A percentile compares a stretch with the other conserved stretches of the same genome.
phyloP scores from a whole-genome alignment of 2,329 filamentous ascomycete species.

The Magnaporthiopsis rhizophila region DNA sequence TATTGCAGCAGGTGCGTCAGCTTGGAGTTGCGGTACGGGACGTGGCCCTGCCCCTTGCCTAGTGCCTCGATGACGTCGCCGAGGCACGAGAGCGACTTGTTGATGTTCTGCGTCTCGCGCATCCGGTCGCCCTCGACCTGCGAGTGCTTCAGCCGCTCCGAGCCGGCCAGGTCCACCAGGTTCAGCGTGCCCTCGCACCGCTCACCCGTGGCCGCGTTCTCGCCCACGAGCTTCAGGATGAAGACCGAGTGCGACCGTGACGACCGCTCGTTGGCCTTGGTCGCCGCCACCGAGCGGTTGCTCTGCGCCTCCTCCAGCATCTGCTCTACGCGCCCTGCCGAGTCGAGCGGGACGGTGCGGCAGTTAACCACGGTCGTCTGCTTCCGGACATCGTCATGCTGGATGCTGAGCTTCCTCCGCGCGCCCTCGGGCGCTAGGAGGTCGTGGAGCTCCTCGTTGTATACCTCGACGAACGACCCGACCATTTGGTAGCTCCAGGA shows the following conservation, averaged over 20 bases:
- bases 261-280: constrained; percentile 93
- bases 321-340: constrained; percentile 67
- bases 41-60: constrained; percentile 63
- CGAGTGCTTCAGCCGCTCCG: constrained; percentile 81
- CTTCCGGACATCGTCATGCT: constrained; percentile 74
- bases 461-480: constrained; percentile 93
- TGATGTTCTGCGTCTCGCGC: constrained; percentile 95
- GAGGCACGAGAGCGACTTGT: constrained; percentile 84
- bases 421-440: constrained; percentile 61
- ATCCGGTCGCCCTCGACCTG: constrained; percentile 79
- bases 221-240: constrained; percentile 70
- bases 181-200: constrained; percentile 90
- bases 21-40: constrained; percentile 95
- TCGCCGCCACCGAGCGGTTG: constrained; percentile 88
- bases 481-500: constrained; percentile 94
- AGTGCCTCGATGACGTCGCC: constrained; percentile 87
- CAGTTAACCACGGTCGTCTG: constrained; percentile 78
- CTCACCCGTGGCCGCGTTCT: constrained; percentile 70
- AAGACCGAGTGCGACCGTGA: constrained; percentile 95
- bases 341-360: constrained; percentile 68
- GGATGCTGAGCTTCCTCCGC: constrained; percentile 81
- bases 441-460: constrained; percentile 96
- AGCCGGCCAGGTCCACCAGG: constrained; percentile 89
- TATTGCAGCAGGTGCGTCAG: constrained; percentile 93
- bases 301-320: constrained; percentile 74